Base-by-base conservation (phyloP, 2,329 filamentous ascomycete genomes). In the Fusarium praegraminearum region DNA sequence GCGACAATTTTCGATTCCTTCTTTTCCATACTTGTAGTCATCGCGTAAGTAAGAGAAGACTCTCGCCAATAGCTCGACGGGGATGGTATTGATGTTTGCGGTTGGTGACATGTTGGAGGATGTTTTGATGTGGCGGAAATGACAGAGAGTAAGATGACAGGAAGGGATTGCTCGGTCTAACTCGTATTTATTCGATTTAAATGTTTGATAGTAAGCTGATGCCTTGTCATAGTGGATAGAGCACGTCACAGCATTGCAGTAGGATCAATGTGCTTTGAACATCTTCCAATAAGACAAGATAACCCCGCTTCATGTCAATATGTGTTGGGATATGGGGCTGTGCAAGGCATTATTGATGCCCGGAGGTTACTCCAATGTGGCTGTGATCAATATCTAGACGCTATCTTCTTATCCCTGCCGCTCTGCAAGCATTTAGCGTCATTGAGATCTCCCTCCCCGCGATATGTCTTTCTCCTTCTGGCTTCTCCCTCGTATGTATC, bases 361-460 rank as follows among this genome's bases (percentile, higher is more conserved):
- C n/a, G 16, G 16, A n/a, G 15, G 3, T 18, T 41, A 4, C 13
- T 0, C 20, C 10, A 24, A 15, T 10, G 40, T 41, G 40, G 40
- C 40, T 43, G 20, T 43, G 20, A 22, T 22, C 20, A 22, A 22
- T 22, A 22, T 22, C 20, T 22, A 22, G 20, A 22, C 10, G 35
- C 18, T 38, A 38, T 38, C 10, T 12, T 12, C 12, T 38, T 38
- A 18, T 38, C 5, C 18, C n/a, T 10, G 13, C 12, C 20, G 12
- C 12, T 9, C 36, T 40, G 7, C 36, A 40, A 8, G 36, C 36
- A 40, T 40, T 40, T 12, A 40, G 5, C 4, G 36, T 40, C 3
- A 22, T 22, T 7, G 11, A 2, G 0, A 40, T 22, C 0, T 40
- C 12, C 2, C n/a, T 22, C 0, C 36, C 36, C 7, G 5, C n/a